Conservation (phyloP, 176 grass and related monocot species). For the Carex kokanica region DNA sequence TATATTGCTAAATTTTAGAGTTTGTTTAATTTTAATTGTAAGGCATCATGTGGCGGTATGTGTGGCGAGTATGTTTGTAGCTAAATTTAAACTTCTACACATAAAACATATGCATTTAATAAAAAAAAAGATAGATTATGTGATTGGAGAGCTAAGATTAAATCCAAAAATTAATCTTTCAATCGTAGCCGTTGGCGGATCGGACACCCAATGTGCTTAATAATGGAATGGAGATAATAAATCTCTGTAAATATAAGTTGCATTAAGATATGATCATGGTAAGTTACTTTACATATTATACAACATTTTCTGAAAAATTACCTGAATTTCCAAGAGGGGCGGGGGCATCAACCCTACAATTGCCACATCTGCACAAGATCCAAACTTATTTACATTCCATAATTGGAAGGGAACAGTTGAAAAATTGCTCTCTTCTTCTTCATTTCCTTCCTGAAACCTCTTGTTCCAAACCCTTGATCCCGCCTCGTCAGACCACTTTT, state of each 20-base stretch:
- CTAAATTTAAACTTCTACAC: too few relatives aligned
- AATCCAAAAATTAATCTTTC: too few relatives aligned
- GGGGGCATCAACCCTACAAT: slow-evolving; percentile 89
- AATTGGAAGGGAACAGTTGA: slow-evolving; percentile 61
- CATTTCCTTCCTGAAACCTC: slow-evolving; percentile 48
- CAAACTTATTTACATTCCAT: slow-evolving; percentile 81
- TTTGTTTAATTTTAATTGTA: too few relatives aligned
- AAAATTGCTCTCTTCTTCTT: slow-evolving; percentile 51
- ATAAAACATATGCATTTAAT: too few relatives aligned
- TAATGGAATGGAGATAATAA: too few relatives aligned
- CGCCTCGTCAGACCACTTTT: slow-evolving; percentile 58
- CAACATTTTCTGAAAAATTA: slow-evolving; percentile 22
- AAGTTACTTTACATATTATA: not conserved
- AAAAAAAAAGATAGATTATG: too few relatives aligned
- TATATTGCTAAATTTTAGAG: too few relatives aligned
- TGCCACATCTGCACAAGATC: slow-evolving; percentile 72
- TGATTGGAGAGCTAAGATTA: too few relatives aligned
- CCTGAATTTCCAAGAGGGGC: slow-evolving; percentile 84
- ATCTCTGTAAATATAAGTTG: not conserved
- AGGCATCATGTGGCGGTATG: too few relatives aligned
- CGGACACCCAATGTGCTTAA: too few relatives aligned
- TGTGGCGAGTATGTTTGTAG: too few relatives aligned
- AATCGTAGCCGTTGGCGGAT: too few relatives aligned
- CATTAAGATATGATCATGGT: slow-evolving; percentile 5
- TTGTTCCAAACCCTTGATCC: slow-evolving; percentile 55